Evolutionary conservation across 2,329 filamentous ascomycete genomes (phyloP), one percentile per base, ranked within the genome.

Genomic region (Aspergillus hiratsukae): DNA sequence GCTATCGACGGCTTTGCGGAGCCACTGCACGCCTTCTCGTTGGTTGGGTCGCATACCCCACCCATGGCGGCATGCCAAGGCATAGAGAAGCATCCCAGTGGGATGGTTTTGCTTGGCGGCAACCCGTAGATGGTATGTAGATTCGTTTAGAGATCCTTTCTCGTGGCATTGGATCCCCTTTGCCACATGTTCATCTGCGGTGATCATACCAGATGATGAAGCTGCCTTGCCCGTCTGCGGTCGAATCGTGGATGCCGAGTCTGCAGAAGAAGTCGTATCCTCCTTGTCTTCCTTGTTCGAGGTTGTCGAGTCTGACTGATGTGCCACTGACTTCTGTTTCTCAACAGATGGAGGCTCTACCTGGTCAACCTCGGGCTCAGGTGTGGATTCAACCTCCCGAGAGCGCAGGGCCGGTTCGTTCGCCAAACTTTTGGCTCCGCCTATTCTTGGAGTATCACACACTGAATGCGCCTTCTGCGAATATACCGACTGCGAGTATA

Each of bases 11-110:
- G 94, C 94, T 70, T 92, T 94, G 48, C 91, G 86, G 55, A 99
- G 78, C 94, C 94, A 99, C 65, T 88, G 83, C 0, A 97, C 89
- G 7, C 91, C 94, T 74, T 99, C 94, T 49, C 83, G 83, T 68
- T 91, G 91, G 71, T 96, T 97, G 7, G 91, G 84, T 9, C 92
- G 87, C 90, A 97, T 97, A 19, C 94, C 94, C 94, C 94, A 99
- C 50, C 94, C 94, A 70, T 99, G 94, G 51, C 94, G 85, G 69
- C 93, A 97, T 10, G 94, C 94, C 37, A 99, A 81, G 4, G 93
- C 94, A 72, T 97, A 99, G 31, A 97, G 81, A 11, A 99, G 83
- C 94, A 99, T 99, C 23, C 88, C 94, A 0, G 93, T 96, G 0
- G 94, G 90, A 56, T 96, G 84, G 49, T 91, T 90, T 55, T 90